A percentile compares a stretch with the other conserved stretches of the same genome.
phyloP scores from a whole-genome alignment of 192 early-diverging fungal genomes.

The Dimargaris verticillata region DNA sequence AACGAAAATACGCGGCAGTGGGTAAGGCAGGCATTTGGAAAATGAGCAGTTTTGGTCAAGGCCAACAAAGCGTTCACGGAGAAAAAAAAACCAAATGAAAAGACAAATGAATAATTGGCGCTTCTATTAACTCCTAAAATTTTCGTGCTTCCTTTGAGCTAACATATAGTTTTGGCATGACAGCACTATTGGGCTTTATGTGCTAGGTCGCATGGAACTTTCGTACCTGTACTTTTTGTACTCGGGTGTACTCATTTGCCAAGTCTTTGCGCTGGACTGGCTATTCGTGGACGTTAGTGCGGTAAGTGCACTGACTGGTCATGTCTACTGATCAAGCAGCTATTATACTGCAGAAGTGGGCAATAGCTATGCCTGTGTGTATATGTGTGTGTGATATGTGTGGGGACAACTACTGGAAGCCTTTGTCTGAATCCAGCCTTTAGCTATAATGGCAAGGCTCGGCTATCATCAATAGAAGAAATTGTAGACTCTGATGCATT shows the following conservation, averaged over 20 bases:
- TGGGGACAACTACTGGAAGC: no score
- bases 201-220: neutral
- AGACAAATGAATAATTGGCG: no score
- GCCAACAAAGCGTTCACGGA: neutral
- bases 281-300: neutral
- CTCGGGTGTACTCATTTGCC: neutral
- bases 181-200: neutral
- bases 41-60: neutral
- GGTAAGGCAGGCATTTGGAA: neutral
- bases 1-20: no score
- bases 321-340: no score
- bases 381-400: no score
- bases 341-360: no score
- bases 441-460: no score
- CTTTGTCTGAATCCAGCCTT: no score
- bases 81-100: neutral
- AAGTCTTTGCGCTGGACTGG: neutral
- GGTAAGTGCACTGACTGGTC: no score
- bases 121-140: neutral
- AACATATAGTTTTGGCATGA: neutral
- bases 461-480: no score
- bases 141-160: neutral
- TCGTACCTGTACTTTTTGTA: slow-evolving; percentile 3
- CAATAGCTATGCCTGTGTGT: no score
- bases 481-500: no score